These are phyloP conservation scores for Nicotiana noctiflora DNA, from an alignment of 257 asterid genomes.

Conservation along the genomic window DNA sequence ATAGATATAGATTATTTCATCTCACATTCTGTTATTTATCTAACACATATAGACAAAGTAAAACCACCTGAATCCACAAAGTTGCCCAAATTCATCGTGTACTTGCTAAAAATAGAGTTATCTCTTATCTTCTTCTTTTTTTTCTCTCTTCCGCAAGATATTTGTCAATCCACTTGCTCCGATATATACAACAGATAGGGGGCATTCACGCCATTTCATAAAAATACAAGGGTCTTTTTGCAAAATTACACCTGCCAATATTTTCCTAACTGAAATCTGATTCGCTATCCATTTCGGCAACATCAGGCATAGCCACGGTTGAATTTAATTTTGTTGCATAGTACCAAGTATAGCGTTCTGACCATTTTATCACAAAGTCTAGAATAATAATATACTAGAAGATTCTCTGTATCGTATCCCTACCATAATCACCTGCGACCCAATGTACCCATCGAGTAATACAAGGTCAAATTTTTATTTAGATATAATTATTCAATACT, in stretches of 20 bases:
- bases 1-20: too few species aligned
- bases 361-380: background rate
- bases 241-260: background rate
- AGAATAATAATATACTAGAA: background rate
- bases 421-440: background rate
- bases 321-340: slow-evolving; percentile 3
- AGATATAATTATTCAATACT: too few species aligned
- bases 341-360: background rate
- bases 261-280: background rate
- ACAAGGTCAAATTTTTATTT: background rate
- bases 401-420: background rate
- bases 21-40: too few species aligned
- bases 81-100: slow-evolving; percentile 3
- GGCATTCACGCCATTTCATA: slow-evolving; percentile 10
- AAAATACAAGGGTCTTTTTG: background rate
- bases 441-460: background rate
- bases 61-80: background rate
- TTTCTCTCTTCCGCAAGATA: too few species aligned
- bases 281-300: slow-evolving; percentile 31
- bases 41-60: background rate
- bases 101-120: slow-evolving; percentile 24
- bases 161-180: background rate
- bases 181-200: slow-evolving; percentile 16
- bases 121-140: background rate
- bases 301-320: slow-evolving; percentile 6